Evolutionary conservation across 78 protist genomes (phyloP).

Genomic region (Bigelowiella natans): DNA sequence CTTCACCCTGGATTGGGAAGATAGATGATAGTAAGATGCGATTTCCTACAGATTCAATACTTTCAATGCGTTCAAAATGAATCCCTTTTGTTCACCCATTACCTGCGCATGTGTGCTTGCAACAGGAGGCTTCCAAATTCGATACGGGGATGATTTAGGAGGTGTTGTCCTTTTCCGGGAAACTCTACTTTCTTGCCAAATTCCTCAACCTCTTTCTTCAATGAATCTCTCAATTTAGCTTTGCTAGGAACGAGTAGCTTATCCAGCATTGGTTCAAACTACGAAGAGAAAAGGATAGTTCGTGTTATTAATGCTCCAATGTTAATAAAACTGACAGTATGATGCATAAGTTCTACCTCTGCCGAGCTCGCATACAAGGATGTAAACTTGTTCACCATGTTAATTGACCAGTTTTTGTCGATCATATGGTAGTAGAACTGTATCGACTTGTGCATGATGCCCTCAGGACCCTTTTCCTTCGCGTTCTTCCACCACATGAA

Average conservation of each 20-base stretch:
- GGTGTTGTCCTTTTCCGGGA: background rate
- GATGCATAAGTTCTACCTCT: background rate
- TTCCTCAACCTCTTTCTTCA: background rate
- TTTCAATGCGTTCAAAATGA: background rate
- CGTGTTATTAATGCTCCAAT: too few relatives aligned
- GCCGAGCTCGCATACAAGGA: background rate
- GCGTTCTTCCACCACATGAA: constrained; percentile 5
- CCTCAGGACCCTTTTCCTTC: background rate
- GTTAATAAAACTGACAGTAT: background rate
- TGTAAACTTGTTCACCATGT: background rate
- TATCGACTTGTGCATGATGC: constrained; percentile 20
- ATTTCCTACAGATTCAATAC: background rate
- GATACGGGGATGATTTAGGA: background rate
- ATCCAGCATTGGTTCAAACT: background rate
- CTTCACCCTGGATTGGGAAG: background rate
- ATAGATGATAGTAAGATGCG: background rate
- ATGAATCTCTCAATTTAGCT: background rate
- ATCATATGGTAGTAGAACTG: background rate
- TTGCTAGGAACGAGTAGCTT: background rate
- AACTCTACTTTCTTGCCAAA: background rate
- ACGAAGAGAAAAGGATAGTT: too few relatives aligned
- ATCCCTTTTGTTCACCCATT: constrained; percentile 6
- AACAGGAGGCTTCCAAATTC: background rate
- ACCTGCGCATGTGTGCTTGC: background rate
- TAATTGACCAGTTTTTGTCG: background rate